Base-by-base conservation (phyloP, 192 early-diverging fungal genomes). In the Gigaspora rosea region DNA sequence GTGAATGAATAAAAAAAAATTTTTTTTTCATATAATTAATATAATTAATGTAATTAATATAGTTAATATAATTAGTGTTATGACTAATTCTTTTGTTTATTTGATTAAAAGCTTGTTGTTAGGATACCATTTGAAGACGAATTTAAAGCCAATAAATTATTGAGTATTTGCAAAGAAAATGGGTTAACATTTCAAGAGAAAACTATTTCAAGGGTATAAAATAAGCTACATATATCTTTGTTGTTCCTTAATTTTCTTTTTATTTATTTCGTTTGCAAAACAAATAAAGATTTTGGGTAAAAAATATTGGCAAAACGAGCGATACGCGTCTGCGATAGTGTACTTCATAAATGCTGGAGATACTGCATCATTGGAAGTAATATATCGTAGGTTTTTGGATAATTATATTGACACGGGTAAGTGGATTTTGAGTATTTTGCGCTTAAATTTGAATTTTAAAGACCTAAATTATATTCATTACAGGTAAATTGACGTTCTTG, bases 111-210 rank as follows among this genome's bases (percentile, higher is more conserved):
- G 64, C 65, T 67, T 54, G 46, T 76, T 16, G 64, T 50, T 10
- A 76, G 50, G 8, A 27, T 76, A 20, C 75, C 75, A 8, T 36
- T 67, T 52, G 75, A 76, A 67, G 41, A 33, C 4, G 75, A 76
- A 54, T 20, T 16, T 11, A 76, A 76, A 67, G 20, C 41, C 1
- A 18, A 36, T 13, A 76, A 76, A 63, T 36, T 76, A 16, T 67
- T 76, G 33, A 67, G 67, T 18, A 76, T 76, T 57, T 76, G 75
- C 49, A 48, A 69, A 51, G 20, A 48, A 15, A 69, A 69, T 50
- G 48, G 48, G 22, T 69, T 69, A 51, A 50, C 10, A 13, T 22
- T 51, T 32, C 33, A 69, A 11, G 67, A n/a, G 11, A 69, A 51
- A 27, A 50, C 20, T 27, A 69, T 69, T 27, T 50, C 22, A 27